Evolutionary conservation across 257 asterid species (phyloP).

Genomic region (Thymus quinquecostatus): DNA sequence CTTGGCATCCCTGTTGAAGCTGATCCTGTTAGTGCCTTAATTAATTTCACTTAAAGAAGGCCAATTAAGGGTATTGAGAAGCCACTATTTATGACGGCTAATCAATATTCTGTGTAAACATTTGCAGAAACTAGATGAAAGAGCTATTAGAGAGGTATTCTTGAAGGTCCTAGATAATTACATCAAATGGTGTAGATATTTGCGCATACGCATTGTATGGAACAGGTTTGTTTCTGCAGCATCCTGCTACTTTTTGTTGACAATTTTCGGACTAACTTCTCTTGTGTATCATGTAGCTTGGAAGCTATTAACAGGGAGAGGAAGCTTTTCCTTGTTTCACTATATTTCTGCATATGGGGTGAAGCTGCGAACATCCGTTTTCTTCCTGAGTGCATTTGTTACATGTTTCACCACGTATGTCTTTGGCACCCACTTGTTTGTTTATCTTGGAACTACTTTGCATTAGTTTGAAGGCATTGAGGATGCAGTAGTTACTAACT

Average conservation of each 20-base stretch:
- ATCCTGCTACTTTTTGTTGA: conserved; percentile 22
- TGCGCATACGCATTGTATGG: conserved; percentile 82
- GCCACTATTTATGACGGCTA: conserved; percentile 16
- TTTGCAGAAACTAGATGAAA: conserved; percentile 88
- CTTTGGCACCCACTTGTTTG: conserved; percentile 10
- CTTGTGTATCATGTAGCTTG: conserved; percentile 51
- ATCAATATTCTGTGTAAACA: conserved; percentile 24
- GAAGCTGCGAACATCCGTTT: conserved; percentile 98
- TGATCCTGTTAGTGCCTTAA: conserved; percentile 69
- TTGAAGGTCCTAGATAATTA: conserved; percentile 94
- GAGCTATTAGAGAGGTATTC: conserved; percentile 83
- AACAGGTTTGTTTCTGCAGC: conserved; percentile 61
- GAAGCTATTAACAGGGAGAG: conserved; percentile 94
- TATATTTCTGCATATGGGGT: conserved; percentile 96
- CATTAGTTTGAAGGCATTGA: conserved; percentile 1
- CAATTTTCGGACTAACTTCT: conserved; percentile 32
- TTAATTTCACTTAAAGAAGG: conserved; percentile 33
- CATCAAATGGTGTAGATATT: conserved; percentile 95
- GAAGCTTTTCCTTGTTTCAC: conserved; percentile 78
- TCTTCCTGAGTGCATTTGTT: conserved; percentile 98
- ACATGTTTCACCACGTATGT: conserved; percentile 92
- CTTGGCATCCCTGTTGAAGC: conserved; percentile 73
- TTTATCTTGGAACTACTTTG: conserved; percentile 14
- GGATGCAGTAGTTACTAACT: not conserved
- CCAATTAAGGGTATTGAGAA: conserved; percentile 19